A percentile compares a stretch with the other conserved stretches of the same genome.
Conservation (phyloP, 192 early-diverging fungal species). For the Radiomyces spectabilis region DNA sequence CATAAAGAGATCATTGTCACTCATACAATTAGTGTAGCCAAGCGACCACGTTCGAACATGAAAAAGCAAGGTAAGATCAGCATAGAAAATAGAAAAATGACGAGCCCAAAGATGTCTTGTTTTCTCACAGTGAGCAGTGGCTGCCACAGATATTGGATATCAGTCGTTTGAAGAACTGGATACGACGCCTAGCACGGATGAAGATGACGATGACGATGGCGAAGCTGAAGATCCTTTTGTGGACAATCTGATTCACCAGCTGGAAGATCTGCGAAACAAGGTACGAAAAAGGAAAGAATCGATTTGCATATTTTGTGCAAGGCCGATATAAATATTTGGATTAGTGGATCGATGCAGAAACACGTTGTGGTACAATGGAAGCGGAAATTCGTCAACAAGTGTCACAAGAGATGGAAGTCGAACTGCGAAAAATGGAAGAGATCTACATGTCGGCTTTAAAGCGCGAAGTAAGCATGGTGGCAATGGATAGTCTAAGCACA, state of each 20-base stretch:
- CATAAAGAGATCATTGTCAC: no score
- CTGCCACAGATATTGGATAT: no score
- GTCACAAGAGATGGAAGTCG: slow-evolving; percentile 31
- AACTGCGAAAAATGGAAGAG: slow-evolving; percentile 38
- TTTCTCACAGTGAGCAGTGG: no score
- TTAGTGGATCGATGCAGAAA: slow-evolving; percentile 39
- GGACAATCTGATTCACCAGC: slow-evolving; percentile 22
- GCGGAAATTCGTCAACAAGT: slow-evolving; percentile 46
- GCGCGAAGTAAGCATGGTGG: slow-evolving; percentile 19
- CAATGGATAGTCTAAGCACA: no score
- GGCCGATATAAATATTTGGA: neutral
- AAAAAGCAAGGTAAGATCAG: neutral
- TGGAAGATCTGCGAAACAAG: slow-evolving; percentile 36
- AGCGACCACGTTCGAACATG: neutral
- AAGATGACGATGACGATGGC: slow-evolving; percentile 21
- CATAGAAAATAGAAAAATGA: neutral
- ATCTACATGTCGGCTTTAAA: slow-evolving; percentile 20
- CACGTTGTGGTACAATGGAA: slow-evolving; percentile 43
- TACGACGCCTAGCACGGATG: neutral
- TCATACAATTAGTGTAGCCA: neutral
- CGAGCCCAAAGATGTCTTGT: no score
- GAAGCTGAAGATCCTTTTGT: slow-evolving; percentile 24
- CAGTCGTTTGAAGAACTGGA: neutral
- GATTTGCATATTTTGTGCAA: neutral
- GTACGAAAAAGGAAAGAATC: slow-evolving; percentile 14